These are phyloP conservation scores for Penicillium capsulatum DNA, from an alignment of 2,329 filamentous ascomycete genomes.

Conservation along the genomic window DNA sequence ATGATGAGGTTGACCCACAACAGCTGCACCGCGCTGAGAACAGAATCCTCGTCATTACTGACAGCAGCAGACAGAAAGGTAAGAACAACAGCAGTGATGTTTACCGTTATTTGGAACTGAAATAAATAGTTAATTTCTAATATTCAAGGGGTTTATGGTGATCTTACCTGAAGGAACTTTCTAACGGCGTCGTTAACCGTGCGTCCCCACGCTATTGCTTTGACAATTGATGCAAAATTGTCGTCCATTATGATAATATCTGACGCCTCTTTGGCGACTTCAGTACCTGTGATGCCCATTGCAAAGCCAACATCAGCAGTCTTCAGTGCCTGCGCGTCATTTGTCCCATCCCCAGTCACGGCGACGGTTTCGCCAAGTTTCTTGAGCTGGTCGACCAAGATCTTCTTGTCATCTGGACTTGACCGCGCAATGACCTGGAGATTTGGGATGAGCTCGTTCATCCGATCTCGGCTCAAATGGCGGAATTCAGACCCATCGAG, in stretches of 20 bases:
- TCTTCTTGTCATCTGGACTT: slow-evolving; percentile 72
- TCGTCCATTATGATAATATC: slow-evolving; percentile 85
- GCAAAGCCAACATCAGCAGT: slow-evolving; percentile 79
- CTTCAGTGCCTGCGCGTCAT: slow-evolving; percentile 76
- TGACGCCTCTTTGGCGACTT: slow-evolving; percentile 80
- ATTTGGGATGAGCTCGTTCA: slow-evolving; percentile 63
- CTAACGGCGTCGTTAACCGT: slow-evolving; percentile 74
- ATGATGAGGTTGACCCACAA: slow-evolving; percentile 68
- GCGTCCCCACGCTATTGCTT: slow-evolving; percentile 75
- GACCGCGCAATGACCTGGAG: slow-evolving; percentile 70
- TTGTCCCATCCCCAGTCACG: slow-evolving; percentile 79
- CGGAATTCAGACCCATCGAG: slow-evolving; percentile 77
- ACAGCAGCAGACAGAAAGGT: slow-evolving; percentile 63
- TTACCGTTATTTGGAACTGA: slow-evolving; percentile 53
- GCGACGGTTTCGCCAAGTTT: slow-evolving; percentile 72
- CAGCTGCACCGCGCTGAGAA: slow-evolving; percentile 63
- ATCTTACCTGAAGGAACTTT: slow-evolving; percentile 68
- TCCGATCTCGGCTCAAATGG: slow-evolving; percentile 62
- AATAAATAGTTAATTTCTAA: no score
- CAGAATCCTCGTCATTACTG: slow-evolving; percentile 52
- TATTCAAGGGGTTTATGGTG: no score
- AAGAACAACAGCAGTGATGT: slow-evolving; percentile 63
- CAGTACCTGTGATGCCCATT: slow-evolving; percentile 81
- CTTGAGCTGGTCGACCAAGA: slow-evolving; percentile 67
- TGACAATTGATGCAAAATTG: slow-evolving; percentile 79